Conservation (phyloP, 805 yeast genomes). For the Wickerhamomyces silvicola region DNA sequence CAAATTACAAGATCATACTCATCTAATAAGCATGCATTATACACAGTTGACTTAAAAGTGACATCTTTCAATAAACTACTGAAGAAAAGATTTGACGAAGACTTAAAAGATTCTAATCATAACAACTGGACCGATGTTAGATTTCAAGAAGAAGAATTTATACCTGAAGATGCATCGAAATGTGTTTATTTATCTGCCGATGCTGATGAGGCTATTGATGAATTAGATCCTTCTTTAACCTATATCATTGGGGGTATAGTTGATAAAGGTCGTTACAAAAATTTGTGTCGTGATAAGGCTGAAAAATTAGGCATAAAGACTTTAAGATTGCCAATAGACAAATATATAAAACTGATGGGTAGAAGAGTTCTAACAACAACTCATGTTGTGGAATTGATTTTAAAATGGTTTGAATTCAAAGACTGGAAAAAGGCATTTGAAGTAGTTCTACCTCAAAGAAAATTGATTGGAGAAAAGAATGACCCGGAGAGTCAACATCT, state of each 20-base stretch:
- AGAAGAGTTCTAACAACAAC: slow-evolving; percentile 88
- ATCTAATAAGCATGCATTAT: slow-evolving; percentile 56
- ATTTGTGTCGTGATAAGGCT: slow-evolving; percentile 78
- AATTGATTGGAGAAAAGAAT: slow-evolving; percentile 23
- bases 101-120: slow-evolving; percentile 47
- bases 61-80: slow-evolving; percentile 63
- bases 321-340: slow-evolving; percentile 80
- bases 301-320: slow-evolving; percentile 61
- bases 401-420: slow-evolving; percentile 68
- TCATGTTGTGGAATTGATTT: slow-evolving; percentile 85
- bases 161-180: slow-evolving; percentile 31
- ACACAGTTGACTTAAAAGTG: slow-evolving; percentile 52
- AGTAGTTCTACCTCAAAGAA: slow-evolving; percentile 79
- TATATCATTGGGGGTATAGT: slow-evolving; percentile 95
- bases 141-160: slow-evolving; percentile 30
- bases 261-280: slow-evolving; percentile 86
- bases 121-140: slow-evolving; percentile 61
- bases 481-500: too few relatives aligned
- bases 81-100: slow-evolving; percentile 59
- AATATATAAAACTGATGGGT: slow-evolving; percentile 75
- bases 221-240: slow-evolving; percentile 60
- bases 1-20: slow-evolving; percentile 83
- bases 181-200: slow-evolving; percentile 81
- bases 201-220: slow-evolving; percentile 61
- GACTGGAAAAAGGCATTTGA: slow-evolving; percentile 89